Percentiles rank a stretch among this genome's conserved stretches.
These are phyloP conservation scores for Kodamaea jinghongensis DNA, from an alignment of 805 yeast genomes.

Conservation along the genomic window DNA sequence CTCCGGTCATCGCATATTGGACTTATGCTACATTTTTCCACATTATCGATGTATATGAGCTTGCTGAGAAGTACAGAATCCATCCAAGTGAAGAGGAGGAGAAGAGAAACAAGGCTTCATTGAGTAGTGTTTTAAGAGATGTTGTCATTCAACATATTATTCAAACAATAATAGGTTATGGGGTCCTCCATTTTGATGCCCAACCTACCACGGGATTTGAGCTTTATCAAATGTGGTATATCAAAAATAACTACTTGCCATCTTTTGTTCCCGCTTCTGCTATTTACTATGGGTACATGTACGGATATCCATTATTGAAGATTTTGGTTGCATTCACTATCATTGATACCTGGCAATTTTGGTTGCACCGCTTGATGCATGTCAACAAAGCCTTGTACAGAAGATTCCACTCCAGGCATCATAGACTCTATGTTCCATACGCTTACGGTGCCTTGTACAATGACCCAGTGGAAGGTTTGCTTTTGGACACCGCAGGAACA, in stretches of 20 bases:
- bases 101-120: conserved; percentile 70
- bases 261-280: conserved; percentile 45
- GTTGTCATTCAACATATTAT: conserved; percentile 82
- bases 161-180: conserved; percentile 70
- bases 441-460: conserved; percentile 96
- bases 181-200: conserved; percentile 56
- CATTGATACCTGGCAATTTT: conserved; percentile 94
- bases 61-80: conserved; percentile 81
- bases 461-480: conserved; percentile 90
- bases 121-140: conserved; percentile 69
- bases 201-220: conserved; percentile 52
- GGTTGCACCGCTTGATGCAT: conserved; percentile 88
- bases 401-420: conserved; percentile 91
- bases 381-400: conserved; percentile 70
- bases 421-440: conserved; percentile 90
- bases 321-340: conserved; percentile 63
- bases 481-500: conserved; percentile 89
- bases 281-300: conserved; percentile 55
- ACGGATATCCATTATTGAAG: conserved; percentile 60
- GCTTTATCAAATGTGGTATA: conserved; percentile 44
- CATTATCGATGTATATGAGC: conserved; percentile 65
- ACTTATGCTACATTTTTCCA: conserved; percentile 68
- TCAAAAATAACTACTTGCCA: conserved; percentile 37
- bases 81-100: conserved; percentile 88
- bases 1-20: conserved; percentile 89